Base-by-base conservation (phyloP, 805 yeast genomes). In the Zygotorulaspora chibaensis region DNA sequence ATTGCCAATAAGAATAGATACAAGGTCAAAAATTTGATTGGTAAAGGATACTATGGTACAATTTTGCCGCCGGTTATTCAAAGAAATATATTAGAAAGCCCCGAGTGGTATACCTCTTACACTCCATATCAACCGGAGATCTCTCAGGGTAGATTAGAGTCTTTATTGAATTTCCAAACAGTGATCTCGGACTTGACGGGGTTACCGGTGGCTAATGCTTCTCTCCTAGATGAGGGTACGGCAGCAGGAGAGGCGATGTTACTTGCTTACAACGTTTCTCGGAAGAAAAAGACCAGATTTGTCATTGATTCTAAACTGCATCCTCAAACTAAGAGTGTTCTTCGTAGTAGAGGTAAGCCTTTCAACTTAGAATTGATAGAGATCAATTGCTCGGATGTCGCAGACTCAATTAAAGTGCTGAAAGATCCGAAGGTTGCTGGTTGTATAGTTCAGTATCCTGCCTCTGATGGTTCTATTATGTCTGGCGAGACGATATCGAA, bases 121-220 rank as follows among this genome's bases (percentile, higher is more conserved):
- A 93, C 99, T 18, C 99, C 99, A 29, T 93, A 93, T 67, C 99
- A 93, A 71, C 96, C 99, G 0, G 99, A 93, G 66, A 90, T 93
- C 47, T 85, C 96, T 1, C 99, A 93, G 69, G 99, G 99, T 44
- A 81, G 99, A 58, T 75, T 93, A 57, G 96, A 91, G 69, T 81
- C 93, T 17, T 72, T 93, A 51, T 72, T 93, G 51, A 93, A 93
- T 68, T 93, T 78, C 70, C 99, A 93, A 70, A 93, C 99, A n/a
- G 74, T 91, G 60, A 75, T 93, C 12, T 69, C 89, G 25, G 96
- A 93, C 49, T 75, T 93, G 54, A 93, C 99, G 0, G 99, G 98
- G 1, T 74, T 93, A 69, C 84, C 88, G n/a, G 81, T 93, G 58
- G 90, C 98, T 41, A 93, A 93, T 64, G 95, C 97, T 1, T 91